A percentile compares a stretch with the other conserved stretches of the same genome.
Conservation (phyloP, 495 filamentous ascomycete species). For the Wilcoxina mikolae region DNA sequence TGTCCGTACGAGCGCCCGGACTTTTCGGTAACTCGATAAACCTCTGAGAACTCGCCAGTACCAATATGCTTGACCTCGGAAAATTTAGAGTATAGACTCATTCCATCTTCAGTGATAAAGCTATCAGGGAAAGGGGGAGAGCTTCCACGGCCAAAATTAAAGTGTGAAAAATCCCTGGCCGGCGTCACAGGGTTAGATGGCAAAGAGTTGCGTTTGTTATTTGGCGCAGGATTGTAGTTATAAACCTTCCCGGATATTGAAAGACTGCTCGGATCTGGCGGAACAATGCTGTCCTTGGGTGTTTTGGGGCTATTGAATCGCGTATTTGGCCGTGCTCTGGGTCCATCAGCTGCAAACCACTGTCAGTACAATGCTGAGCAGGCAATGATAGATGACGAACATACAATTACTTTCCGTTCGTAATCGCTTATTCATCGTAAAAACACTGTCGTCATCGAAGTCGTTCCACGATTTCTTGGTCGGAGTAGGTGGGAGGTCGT, state of each 20-base stretch:
- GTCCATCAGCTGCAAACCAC: constrained; percentile 7
- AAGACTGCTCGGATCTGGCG: constrained; percentile 7
- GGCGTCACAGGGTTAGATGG: constrained; percentile 2
- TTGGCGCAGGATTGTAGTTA: neutral
- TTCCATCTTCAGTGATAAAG: constrained; percentile 4
- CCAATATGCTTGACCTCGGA: constrained; percentile 61
- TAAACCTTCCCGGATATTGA: constrained; percentile 9
- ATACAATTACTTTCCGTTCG: constrained; percentile 22
- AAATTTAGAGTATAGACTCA: constrained; percentile 41
- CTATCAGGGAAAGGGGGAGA: neutral
- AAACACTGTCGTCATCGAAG: constrained; percentile 8
- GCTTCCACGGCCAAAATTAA: neutral
- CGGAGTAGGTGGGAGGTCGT: constrained; percentile 75
- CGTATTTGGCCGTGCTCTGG: neutral
- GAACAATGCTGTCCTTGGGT: neutral
- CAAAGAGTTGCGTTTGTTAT: neutral
- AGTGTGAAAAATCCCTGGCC: neutral
- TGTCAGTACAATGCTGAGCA: neutral
- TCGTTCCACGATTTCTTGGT: constrained; percentile 38
- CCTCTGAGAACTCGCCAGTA: constrained; percentile 80
- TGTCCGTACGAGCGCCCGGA: constrained; percentile 18
- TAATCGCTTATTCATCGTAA: constrained; percentile 15
- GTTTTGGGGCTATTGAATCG: constrained; percentile 2
- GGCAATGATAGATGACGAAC: neutral
- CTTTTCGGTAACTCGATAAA: constrained; percentile 60